Conservation (phyloP, 495 filamentous ascomycete genomes). For the Immersiella caudata region DNA sequence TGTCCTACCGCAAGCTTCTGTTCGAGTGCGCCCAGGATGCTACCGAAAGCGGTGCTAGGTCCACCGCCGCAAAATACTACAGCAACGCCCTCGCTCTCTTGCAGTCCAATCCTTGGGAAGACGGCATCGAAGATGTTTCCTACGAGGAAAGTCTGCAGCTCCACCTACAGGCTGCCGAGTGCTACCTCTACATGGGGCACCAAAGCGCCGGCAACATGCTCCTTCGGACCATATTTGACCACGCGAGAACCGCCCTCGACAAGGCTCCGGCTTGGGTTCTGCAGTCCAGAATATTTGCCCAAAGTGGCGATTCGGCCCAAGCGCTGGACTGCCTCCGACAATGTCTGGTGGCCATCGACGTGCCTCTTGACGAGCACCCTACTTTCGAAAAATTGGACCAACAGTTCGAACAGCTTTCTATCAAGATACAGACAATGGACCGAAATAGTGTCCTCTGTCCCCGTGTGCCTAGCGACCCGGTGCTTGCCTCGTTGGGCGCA, state of each 20-base stretch:
- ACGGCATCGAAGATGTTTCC: slow-evolving; percentile 67
- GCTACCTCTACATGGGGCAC: slow-evolving; percentile 73
- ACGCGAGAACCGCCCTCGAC: slow-evolving; percentile 68
- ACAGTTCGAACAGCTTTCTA: slow-evolving; percentile 63
- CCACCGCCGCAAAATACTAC: slow-evolving; percentile 78
- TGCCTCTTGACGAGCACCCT: slow-evolving; percentile 64
- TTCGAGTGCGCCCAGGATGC: slow-evolving; percentile 76
- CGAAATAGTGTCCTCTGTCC: slow-evolving; percentile 57
- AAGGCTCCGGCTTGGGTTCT: slow-evolving; percentile 80
- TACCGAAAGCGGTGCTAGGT: slow-evolving; percentile 75
- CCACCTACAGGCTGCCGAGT: slow-evolving; percentile 76
- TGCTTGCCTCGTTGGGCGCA: slow-evolving; percentile 66
- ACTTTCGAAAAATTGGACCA: slow-evolving; percentile 75
- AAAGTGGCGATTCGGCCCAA: slow-evolving; percentile 66
- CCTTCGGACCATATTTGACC: slow-evolving; percentile 63
- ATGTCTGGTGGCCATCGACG: slow-evolving; percentile 67
- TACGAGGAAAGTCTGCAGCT: slow-evolving; percentile 84
- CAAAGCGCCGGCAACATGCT: slow-evolving; percentile 64
- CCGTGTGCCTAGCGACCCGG: slow-evolving; percentile 54
- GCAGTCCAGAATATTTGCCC: slow-evolving; percentile 73
- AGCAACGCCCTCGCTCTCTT: slow-evolving; percentile 73
- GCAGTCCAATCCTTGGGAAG: slow-evolving; percentile 77
- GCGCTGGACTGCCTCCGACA: slow-evolving; percentile 70
- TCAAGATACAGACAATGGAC: slow-evolving; percentile 61
- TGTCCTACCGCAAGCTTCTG: slow-evolving; percentile 70